Conservation (phyloP, 1,284 basidiomycete genomes). For the Trametes versicolor region DNA sequence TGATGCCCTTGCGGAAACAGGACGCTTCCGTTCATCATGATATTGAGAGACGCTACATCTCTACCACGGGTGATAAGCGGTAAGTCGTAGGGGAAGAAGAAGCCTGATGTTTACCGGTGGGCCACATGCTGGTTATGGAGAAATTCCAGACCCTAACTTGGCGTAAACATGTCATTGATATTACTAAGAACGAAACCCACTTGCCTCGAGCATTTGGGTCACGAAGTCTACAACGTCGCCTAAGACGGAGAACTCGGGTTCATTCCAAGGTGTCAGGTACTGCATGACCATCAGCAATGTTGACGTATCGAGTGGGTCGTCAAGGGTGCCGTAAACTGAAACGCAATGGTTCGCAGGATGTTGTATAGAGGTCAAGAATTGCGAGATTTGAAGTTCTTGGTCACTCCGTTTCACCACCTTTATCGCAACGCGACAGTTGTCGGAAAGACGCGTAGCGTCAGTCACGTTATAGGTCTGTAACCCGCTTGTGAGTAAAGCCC, state of each 20-base stretch:
- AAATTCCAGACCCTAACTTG: slow-evolving; percentile 39
- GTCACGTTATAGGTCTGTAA: slow-evolving; percentile 26
- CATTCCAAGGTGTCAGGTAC: slow-evolving; percentile 36
- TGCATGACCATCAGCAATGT: slow-evolving; percentile 40
- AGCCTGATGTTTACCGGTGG: slow-evolving; percentile 33
- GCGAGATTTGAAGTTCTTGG: slow-evolving; percentile 27
- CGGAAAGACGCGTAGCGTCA: slow-evolving; percentile 37
- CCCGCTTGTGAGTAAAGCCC: background rate
- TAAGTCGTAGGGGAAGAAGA: background rate
- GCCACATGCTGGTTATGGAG: slow-evolving; percentile 40
- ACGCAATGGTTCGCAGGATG: slow-evolving; percentile 33
- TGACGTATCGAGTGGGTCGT: slow-evolving; percentile 26
- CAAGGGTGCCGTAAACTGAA: slow-evolving; percentile 31
- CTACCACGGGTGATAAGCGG: background rate
- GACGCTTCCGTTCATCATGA: slow-evolving; percentile 40
- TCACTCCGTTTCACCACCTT: slow-evolving; percentile 26
- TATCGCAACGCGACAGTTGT: slow-evolving; percentile 35
- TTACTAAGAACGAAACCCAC: slow-evolving; percentile 16
- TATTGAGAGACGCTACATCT: background rate
- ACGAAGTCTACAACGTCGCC: slow-evolving; percentile 43
- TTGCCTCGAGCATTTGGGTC: slow-evolving; percentile 41
- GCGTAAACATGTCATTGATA: background rate
- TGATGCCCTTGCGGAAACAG: slow-evolving; percentile 43
- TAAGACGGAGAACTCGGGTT: slow-evolving; percentile 35
- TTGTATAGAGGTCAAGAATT: slow-evolving; percentile 13